Base-by-base conservation (phyloP, 495 filamentous ascomycete genomes). In the Penicillium fimorum region DNA sequence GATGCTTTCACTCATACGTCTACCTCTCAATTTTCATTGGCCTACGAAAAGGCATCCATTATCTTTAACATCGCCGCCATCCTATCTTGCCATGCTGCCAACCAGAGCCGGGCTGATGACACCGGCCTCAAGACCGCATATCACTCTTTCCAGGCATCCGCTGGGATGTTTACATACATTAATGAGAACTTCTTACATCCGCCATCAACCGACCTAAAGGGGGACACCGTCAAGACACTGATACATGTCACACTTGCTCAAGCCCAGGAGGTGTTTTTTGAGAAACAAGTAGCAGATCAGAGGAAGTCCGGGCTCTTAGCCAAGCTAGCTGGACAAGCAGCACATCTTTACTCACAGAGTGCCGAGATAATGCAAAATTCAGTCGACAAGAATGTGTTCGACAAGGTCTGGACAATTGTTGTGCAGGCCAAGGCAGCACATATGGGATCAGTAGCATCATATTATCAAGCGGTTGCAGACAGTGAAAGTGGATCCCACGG, bases 1-100 rank as follows among this genome's bases (percentile, higher is more conserved):
- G 94, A 98, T 73, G 94, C 94, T 38, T 98, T 98, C 74, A 98
- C 94, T 24, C 92, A 96, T 70, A 97, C 97, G 66, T 81, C 90
- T 15, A 97, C 95, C 3, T 84, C 93, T 10, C 94, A 98, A 69
- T 96, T 95, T 74, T 96, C 92, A 30, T 82, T 97, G 30, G 94
- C 94, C 32, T 98, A 92, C 72, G 94, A 98, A 72, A 98, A 98
- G 72, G 94, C 94, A 18, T 97, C 95, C 53, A 96, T 98, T 69
- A 96, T 98, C 63, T 98, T 98, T 83, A 98, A 98, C 72, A 97
- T 98, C 67, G 96, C 94, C 20, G 95, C 94, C 57, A 92, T 97
- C 8, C 79, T 97, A 17, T 97, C 92, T 18, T 96, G 93, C 64
- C 92, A 98, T 78, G 94, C 92, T 46, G 94, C 94, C 53, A 81